phyloP scores from a whole-genome alignment of 805 yeast species.

The Lipomyces chichibuensis region DNA sequence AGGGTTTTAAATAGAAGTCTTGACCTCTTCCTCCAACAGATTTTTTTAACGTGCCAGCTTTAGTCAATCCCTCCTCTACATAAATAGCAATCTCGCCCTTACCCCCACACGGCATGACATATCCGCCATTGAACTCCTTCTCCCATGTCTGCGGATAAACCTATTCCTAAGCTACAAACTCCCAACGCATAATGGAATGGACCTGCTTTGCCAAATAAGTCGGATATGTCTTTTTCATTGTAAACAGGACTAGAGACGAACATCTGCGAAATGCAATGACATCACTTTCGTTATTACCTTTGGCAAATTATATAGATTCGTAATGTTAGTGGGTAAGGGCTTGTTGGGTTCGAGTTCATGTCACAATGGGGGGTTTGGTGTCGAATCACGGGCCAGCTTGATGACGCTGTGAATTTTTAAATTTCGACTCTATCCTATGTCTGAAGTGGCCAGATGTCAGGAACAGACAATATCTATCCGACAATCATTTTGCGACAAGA shows the following conservation, averaged over 20 bases:
- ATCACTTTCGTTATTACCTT: neutral
- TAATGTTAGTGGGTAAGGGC: too few species aligned
- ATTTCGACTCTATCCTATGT: neutral
- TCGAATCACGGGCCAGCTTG: neutral
- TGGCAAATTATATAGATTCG: neutral
- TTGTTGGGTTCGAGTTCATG: too few species aligned
- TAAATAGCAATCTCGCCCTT: conserved; percentile 1
- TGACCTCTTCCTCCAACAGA: conserved; percentile 17
- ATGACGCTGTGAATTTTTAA: neutral
- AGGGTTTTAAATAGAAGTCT: neutral
- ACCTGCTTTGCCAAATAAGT: conserved; percentile 23
- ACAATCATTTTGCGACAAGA: neutral
- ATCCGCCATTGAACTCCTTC: neutral
- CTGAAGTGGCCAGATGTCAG: neutral
- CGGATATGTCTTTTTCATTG: conserved; percentile 22
- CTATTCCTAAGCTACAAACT: neutral
- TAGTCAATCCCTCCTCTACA: conserved; percentile 10
- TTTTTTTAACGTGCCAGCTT: conserved; percentile 15
- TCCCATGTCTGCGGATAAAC: conserved; percentile 4
- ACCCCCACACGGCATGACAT: conserved; percentile 20
- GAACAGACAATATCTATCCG: neutral
- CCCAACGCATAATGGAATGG: too few species aligned
- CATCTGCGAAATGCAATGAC: neutral
- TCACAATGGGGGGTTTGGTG: neutral
- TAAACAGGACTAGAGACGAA: conserved; percentile 21